Conservation (phyloP, 2,329 filamentous ascomycete species). For the Pseudogymnoascus sp. region DNA sequence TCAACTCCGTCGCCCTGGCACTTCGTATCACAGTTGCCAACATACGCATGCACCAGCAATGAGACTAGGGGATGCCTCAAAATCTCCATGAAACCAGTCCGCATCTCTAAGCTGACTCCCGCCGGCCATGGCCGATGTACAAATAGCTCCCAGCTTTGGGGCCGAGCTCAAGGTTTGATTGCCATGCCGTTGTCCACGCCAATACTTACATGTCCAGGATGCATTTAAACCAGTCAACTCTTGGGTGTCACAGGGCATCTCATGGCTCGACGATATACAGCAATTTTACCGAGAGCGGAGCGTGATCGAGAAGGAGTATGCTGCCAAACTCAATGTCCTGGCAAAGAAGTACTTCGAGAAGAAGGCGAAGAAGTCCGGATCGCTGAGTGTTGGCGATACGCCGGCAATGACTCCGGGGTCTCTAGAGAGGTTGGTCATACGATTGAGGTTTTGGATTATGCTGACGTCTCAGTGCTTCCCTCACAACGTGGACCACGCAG, state of each 20-base stretch:
- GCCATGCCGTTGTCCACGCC: conserved; percentile 9
- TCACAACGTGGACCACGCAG: conserved; percentile 95
- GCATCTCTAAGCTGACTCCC: conserved; percentile 5
- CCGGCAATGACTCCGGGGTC: conserved; percentile 91
- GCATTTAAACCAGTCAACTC: conserved; percentile 90
- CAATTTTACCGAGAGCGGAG: conserved; percentile 94
- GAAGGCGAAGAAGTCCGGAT: conserved; percentile 82
- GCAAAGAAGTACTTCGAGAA: conserved; percentile 97
- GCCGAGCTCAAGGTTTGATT: conserved; percentile 75
- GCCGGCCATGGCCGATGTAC: conserved; percentile 65
- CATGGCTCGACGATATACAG: conserved; percentile 94
- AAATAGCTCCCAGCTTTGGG: conserved; percentile 79
- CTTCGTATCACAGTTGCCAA: background rate
- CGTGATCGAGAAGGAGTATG: conserved; percentile 93
- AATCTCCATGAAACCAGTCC: conserved; percentile 6
- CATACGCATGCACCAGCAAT: conserved; percentile 5
- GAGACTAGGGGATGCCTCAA: conserved; percentile 3
- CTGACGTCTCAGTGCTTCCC: conserved; percentile 58
- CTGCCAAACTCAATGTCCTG: conserved; percentile 72
- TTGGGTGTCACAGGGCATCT: conserved; percentile 84
- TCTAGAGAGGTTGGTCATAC: conserved; percentile 59
- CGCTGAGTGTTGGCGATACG: conserved; percentile 85
- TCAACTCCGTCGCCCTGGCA: background rate
- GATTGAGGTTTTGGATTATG: conserved; percentile 12
- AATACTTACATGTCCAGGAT: conserved; percentile 51